These are phyloP conservation scores for Termitomyces sp. DNA, from an alignment of 768 basidiomycete species.

Conservation along the genomic window DNA sequence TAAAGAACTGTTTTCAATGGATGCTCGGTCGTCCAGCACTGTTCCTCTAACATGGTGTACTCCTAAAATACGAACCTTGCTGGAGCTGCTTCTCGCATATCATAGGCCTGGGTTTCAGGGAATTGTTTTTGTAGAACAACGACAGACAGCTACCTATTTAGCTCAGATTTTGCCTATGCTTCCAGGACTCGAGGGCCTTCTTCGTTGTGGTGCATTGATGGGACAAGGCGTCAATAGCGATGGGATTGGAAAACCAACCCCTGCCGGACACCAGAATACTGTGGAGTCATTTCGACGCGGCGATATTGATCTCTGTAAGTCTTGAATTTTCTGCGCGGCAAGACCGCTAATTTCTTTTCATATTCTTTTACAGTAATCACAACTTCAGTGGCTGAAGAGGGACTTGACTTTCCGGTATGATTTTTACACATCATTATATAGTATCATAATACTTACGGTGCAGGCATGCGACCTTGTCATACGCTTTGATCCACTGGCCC, in stretches of 20 bases:
- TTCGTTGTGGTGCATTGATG: constrained; percentile 61
- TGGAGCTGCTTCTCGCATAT: constrained; percentile 53
- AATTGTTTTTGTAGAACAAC: constrained; percentile 85
- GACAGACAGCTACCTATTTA: constrained; percentile 71
- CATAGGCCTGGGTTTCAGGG: constrained; percentile 59
- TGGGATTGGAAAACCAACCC: constrained; percentile 33
- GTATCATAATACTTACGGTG: neutral
- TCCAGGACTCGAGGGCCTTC: constrained; percentile 47
- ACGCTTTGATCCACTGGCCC: constrained; percentile 77
- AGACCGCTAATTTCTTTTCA: neutral
- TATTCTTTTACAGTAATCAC: constrained; percentile 53
- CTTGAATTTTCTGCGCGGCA: neutral
- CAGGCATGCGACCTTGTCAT: constrained; percentile 83
- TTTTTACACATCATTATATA: neutral
- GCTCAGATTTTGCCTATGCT: constrained; percentile 58
- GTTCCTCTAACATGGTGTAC: constrained; percentile 58
- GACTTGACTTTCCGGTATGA: constrained; percentile 76
- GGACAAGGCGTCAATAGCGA: constrained; percentile 55
- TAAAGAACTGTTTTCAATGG: constrained; percentile 39
- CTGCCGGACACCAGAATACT: constrained; percentile 48
- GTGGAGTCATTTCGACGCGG: constrained; percentile 62
- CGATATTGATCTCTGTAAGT: constrained; percentile 63
- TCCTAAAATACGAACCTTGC: constrained; percentile 62
- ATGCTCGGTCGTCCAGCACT: constrained; percentile 13
- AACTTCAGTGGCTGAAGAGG: constrained; percentile 88